A percentile compares a stretch with the other conserved stretches of the same genome.
phyloP scores from a whole-genome alignment of 345 rosid genomes.

The Raphanus sativus region DNA sequence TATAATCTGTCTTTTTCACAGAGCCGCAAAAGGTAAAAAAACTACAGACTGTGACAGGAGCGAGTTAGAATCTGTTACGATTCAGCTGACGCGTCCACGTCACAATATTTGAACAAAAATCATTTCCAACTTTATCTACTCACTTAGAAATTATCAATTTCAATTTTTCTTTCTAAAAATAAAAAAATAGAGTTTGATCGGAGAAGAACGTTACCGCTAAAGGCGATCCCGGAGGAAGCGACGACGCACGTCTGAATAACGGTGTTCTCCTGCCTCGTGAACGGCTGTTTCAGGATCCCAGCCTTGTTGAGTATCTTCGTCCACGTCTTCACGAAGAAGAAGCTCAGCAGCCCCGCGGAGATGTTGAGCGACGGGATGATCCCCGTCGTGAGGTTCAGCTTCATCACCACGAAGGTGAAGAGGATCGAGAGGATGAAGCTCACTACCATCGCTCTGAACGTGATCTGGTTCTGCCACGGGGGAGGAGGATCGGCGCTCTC shows the following conservation, averaged over 20 bases:
- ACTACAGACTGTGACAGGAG: neutral
- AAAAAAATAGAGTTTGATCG: neutral
- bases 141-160: neutral
- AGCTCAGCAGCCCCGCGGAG: constrained; percentile 73
- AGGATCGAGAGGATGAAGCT: constrained; percentile 56
- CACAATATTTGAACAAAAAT: neutral
- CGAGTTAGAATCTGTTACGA: constrained; percentile 18
- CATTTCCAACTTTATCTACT: neutral
- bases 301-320: constrained; percentile 48
- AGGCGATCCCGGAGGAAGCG: constrained; percentile 82
- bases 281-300: constrained; percentile 52
- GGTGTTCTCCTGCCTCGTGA: constrained; percentile 79
- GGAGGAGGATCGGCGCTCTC: constrained; percentile 49
- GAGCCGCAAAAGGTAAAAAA: neutral
- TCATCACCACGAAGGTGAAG: constrained; percentile 74
- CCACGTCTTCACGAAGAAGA: constrained; percentile 75
- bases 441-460: constrained; percentile 58
- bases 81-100: constrained; percentile 1
- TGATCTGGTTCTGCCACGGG: constrained; percentile 64
- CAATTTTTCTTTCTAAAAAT: too few species aligned
- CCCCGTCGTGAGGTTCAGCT: constrained; percentile 71
- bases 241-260: constrained; percentile 88
- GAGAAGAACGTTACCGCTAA: constrained; percentile 44
- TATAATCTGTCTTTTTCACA: constrained; percentile 10
- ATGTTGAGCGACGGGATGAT: constrained; percentile 81